Evolutionary conservation across 805 yeast genomes (phyloP).

Genomic region (Geotrichum ghanense): DNA sequence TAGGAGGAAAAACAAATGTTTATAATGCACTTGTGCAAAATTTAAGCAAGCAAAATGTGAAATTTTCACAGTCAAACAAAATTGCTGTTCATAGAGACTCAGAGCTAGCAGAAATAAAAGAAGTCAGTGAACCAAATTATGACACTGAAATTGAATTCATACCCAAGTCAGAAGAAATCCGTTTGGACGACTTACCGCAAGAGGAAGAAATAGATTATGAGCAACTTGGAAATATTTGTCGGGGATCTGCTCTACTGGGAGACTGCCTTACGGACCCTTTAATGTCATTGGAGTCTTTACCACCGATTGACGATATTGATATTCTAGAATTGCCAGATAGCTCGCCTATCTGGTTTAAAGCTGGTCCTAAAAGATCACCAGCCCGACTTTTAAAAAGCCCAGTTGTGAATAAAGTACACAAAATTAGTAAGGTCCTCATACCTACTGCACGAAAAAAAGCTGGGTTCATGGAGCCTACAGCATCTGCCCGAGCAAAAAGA

Average conservation of each 20-base stretch:
- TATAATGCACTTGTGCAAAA: too few species aligned
- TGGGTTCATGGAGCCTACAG: neutral
- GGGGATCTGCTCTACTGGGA: neutral
- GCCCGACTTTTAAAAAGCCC: neutral
- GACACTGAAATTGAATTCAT: neutral
- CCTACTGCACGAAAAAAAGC: neutral
- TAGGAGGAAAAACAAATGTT: neutral
- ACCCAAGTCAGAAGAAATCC: neutral
- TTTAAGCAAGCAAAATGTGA: neutral
- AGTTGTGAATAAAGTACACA: too few species aligned
- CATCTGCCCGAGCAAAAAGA: neutral
- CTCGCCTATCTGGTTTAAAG: neutral
- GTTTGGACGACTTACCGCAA: neutral
- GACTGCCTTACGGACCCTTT: neutral
- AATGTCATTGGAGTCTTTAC: neutral
- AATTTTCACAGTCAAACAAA: neutral
- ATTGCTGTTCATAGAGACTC: neutral
- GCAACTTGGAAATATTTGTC: neutral
- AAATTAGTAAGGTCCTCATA: too few species aligned
- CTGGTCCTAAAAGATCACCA: neutral
- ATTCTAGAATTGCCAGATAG: neutral
- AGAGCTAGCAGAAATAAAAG: neutral
- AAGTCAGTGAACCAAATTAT: neutral
- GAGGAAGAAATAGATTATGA: neutral
- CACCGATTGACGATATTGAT: neutral